Evolutionary conservation across 345 rosid species (phyloP).

Genomic region (Linum usitatissimum): DNA sequence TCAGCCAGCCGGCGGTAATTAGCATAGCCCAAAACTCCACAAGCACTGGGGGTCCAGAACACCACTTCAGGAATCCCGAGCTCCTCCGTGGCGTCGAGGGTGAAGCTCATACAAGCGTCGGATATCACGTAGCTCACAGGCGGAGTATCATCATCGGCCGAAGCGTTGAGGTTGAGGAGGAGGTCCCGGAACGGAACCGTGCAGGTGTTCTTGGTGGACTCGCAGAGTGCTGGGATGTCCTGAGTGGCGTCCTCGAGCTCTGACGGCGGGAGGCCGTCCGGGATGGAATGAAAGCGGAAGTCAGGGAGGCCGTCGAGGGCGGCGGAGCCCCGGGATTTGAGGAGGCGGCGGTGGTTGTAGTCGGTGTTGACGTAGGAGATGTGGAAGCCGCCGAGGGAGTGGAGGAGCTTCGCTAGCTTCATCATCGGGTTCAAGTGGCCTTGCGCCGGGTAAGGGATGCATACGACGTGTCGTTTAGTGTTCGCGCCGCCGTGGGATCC

Average conservation of each 20-base stretch:
- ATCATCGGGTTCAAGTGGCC: background rate
- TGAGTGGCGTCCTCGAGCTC: background rate
- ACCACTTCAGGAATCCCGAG: constrained; percentile 7
- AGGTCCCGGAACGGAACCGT: constrained; percentile 3
- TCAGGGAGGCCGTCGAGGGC: background rate
- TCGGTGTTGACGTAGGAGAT: constrained; percentile 2
- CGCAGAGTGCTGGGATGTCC: constrained; percentile 1
- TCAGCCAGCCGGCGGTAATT: background rate
- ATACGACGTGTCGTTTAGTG: background rate
- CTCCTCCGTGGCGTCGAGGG: constrained; percentile 6
- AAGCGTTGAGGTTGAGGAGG: background rate
- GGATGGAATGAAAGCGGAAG: background rate
- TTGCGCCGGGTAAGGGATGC: background rate
- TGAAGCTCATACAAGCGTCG: constrained; percentile 5
- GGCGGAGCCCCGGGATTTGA: background rate
- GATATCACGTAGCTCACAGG: constrained; percentile 3
- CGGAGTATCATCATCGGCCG: background rate
- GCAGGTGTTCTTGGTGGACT: constrained; percentile 5
- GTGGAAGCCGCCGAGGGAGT: constrained; percentile 3
- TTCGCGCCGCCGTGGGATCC: background rate
- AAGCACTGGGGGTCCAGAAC: constrained; percentile 5
- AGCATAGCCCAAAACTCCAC: background rate
- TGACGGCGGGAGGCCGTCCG: background rate
- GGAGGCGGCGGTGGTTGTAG: constrained; percentile 7
- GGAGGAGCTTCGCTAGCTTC: constrained; percentile 1